Base-by-base conservation (phyloP, 495 filamentous ascomycete species). In the Evernia prunastri region DNA sequence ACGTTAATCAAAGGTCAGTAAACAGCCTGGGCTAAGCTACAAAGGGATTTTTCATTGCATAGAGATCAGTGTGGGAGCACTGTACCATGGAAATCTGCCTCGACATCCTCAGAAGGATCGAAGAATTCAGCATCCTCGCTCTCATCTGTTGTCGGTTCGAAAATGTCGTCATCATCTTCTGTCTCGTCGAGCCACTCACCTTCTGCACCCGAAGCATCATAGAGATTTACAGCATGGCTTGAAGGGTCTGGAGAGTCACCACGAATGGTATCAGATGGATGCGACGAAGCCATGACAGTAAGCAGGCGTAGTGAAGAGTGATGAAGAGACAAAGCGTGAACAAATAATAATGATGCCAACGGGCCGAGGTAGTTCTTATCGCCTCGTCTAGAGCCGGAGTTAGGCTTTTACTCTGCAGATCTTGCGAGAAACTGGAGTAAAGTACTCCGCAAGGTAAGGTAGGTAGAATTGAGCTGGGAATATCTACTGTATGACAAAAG, bases 151-250 rank as follows among this genome's bases (percentile, higher is more conserved):
- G 73, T 63, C 58, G 72, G 74, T 63, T 74, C 76, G 70, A 65
- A 77, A 66, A 75, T 82, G 78, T 76, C 80, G 69, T 82, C 81
- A 65, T 80, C 75, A 68, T 84, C 79, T 40, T 79, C 78, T 23
- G 80, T 79, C 15, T 77, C 68, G 33, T 68, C 69, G 36, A 77
- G 70, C 76, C 73, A 79, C 62, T 80, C 78, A 56, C 67, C 68
- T 56, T 77, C 75, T 7, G 51, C 66, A 9, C 73, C 72, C 10
- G 57, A 37, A 3, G 58, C 36, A 36, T 71, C 69, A 42, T 68
- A 69, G 0, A 60, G 61, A 35, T 69, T 71, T 36, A 57, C 37
- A 43, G 66, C 57, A 63, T 68, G 69, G 47, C 67, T 69, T 17
- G 65, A 61, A 29, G 67, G 63, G 53, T 71, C 65, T 23, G 69